A percentile compares a stretch with the other conserved stretches of the same genome.
Evolutionary conservation across 164 flowering plant species (phyloP).

Genomic region (Akebia trifoliata): DNA sequence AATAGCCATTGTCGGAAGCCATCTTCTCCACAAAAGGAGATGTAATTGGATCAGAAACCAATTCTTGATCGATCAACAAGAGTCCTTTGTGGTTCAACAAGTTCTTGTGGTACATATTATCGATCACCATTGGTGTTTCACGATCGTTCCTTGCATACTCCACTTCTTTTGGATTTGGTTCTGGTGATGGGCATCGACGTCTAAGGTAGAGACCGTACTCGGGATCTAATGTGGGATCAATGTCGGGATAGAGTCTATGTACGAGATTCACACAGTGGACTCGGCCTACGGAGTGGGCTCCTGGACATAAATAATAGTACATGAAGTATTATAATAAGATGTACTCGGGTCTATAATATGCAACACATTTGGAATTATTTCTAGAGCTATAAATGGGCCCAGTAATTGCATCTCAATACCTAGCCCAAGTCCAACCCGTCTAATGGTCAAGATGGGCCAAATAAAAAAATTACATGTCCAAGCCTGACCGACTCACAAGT

Average conservation of each 20-base stretch:
- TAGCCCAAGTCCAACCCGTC: no score
- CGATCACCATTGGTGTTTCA: slow-evolving; percentile 67
- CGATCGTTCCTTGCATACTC: slow-evolving; percentile 63
- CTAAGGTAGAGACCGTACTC: slow-evolving; percentile 54
- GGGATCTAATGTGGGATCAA: slow-evolving; percentile 79
- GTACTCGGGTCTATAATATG: no score
- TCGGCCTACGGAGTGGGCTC: slow-evolving; percentile 90
- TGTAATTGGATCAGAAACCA: slow-evolving; percentile 56
- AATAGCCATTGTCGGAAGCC: slow-evolving; percentile 75
- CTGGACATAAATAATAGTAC: slow-evolving; percentile 22
- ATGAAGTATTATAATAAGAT: neutral
- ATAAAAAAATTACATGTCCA: no score
- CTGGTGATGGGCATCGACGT: slow-evolving; percentile 61
- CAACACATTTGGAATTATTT: no score
- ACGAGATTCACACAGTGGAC: slow-evolving; percentile 74
- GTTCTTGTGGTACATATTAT: slow-evolving; percentile 79
- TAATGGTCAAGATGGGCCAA: no score
- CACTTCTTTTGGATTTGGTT: slow-evolving; percentile 60
- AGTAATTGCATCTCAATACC: no score
- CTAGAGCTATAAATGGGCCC: no score
- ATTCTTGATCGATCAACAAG: slow-evolving; percentile 53
- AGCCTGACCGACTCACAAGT: no score
- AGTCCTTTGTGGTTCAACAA: slow-evolving; percentile 62
- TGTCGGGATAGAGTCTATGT: slow-evolving; percentile 64
- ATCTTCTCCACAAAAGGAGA: slow-evolving; percentile 59